Conservation (phyloP, 2,329 filamentous ascomycete genomes). For the Neofusicoccum sp. region DNA sequence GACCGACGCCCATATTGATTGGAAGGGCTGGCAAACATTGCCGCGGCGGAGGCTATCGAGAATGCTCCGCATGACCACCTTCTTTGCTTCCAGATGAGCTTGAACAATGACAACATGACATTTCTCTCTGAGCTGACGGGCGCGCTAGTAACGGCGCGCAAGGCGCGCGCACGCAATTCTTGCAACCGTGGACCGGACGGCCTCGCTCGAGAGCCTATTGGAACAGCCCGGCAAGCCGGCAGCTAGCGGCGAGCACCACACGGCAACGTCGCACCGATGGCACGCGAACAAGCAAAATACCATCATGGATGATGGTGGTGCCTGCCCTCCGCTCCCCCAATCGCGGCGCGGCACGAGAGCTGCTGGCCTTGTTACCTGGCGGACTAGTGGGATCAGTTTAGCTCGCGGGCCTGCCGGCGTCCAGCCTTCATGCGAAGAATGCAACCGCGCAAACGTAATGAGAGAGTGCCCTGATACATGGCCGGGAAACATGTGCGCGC, state of each 20-base stretch:
- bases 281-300: constrained; percentile 8
- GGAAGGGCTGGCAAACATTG: not conserved
- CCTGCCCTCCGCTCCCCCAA: not conserved
- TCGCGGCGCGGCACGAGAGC: constrained; percentile 1
- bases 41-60: constrained; percentile 3
- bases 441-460: constrained; percentile 3
- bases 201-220: constrained; percentile 7
- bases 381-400: not conserved
- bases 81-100: not conserved
- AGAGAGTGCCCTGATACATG: not conserved
- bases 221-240: constrained; percentile 8
- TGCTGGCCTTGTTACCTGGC: constrained; percentile 1
- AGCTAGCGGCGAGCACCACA: constrained; percentile 4
- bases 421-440: constrained; percentile 1
- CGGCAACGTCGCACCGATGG: constrained; percentile 9
- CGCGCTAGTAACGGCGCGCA: constrained; percentile 14
- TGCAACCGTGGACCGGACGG: not conserved
- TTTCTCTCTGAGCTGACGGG: not conserved
- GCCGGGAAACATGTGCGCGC: not conserved
- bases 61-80: constrained; percentile 12
- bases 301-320: not conserved
- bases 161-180: not conserved
- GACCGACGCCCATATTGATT: constrained; percentile 2
- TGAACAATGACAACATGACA: constrained; percentile 13
- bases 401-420: not conserved